These are phyloP conservation scores for Puccinia triticina DNA, from an alignment of 1,284 basidiomycete species.

Conservation along the genomic window DNA sequence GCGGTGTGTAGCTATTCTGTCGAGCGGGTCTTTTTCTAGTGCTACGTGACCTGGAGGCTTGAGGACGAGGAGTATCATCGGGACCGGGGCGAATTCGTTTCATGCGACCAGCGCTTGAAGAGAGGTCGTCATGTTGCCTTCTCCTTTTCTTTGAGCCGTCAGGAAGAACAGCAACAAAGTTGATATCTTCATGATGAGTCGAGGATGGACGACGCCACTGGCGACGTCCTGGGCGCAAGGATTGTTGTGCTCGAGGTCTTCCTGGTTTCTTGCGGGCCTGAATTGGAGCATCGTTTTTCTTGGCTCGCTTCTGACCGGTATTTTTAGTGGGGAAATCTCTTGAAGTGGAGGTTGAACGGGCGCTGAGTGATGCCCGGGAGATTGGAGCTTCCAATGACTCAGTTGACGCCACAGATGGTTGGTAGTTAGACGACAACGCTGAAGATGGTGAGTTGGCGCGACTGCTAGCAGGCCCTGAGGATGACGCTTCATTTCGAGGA, in stretches of 20 bases:
- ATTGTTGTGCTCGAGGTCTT: not conserved
- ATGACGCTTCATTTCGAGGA: not conserved
- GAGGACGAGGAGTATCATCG: not conserved
- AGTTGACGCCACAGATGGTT: not conserved
- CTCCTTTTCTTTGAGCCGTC: not conserved
- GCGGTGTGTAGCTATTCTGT: not conserved
- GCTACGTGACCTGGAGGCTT: not conserved
- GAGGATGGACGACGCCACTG: not conserved
- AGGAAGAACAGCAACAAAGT: slow-evolving; percentile 7
- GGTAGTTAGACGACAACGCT: not conserved
- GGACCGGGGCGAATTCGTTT: not conserved
- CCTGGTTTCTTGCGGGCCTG: not conserved
- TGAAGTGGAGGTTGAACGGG: not conserved
- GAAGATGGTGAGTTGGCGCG: not conserved
- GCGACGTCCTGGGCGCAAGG: not conserved
- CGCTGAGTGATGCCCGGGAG: not conserved
- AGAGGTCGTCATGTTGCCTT: not conserved
- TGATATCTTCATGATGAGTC: not conserved
- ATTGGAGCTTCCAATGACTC: not conserved
- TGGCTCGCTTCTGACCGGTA: not conserved
- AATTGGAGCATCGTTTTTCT: not conserved
- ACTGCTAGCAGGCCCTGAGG: not conserved
- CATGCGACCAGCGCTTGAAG: not conserved
- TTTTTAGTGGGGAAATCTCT: not conserved
- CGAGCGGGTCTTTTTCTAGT: not conserved